A percentile compares a stretch with the other conserved stretches of the same genome.
Conservation (phyloP, 1,284 basidiomycete genomes). For the Thelephora terrestris region DNA sequence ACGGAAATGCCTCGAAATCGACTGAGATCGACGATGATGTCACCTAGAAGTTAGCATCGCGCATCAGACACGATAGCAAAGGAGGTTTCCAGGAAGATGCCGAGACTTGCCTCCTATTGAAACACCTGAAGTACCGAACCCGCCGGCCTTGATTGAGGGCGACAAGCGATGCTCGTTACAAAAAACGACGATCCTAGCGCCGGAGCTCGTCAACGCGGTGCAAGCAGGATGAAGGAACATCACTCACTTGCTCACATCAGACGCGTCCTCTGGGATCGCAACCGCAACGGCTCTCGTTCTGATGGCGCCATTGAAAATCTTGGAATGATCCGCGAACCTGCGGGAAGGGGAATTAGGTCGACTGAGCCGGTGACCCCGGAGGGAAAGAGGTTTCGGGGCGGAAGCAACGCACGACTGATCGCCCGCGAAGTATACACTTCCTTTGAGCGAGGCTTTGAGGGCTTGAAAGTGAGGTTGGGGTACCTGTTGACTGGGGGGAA, state of each 20-base stretch:
- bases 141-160: slow-evolving; percentile 82
- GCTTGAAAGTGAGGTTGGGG: too few species aligned
- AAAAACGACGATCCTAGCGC: slow-evolving; percentile 52
- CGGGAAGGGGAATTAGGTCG: background rate
- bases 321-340: slow-evolving; percentile 55
- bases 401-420: background rate
- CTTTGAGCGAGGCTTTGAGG: background rate
- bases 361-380: background rate
- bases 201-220: background rate
- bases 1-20: slow-evolving; percentile 58
- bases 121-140: slow-evolving; percentile 85
- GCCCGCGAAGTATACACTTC: background rate
- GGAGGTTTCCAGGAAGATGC: background rate
- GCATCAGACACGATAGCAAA: background rate
- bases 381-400: background rate
- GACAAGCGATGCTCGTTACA: slow-evolving; percentile 58
- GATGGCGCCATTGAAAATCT: slow-evolving; percentile 74
- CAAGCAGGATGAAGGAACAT: background rate
- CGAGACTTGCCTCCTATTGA: slow-evolving; percentile 35
- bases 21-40: slow-evolving; percentile 73
- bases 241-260: slow-evolving; percentile 64
- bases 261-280: slow-evolving; percentile 59
- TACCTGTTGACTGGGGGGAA: too few species aligned
- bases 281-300: slow-evolving; percentile 47
- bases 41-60: slow-evolving; percentile 31